These are phyloP conservation scores for Paramecium caudatum DNA, from an alignment of 73 alveolate genomes.

Conservation along the genomic window DNA sequence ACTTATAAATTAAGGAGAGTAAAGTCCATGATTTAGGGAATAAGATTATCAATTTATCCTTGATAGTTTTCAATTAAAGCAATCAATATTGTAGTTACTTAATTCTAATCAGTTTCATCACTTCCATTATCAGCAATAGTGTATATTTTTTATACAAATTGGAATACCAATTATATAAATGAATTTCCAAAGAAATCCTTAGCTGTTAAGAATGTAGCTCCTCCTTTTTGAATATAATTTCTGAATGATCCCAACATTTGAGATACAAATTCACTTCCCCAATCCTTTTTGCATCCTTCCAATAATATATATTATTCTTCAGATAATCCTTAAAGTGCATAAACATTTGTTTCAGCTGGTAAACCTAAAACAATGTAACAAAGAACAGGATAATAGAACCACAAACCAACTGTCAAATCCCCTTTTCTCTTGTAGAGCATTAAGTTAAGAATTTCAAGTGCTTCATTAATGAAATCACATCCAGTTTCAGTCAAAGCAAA, in stretches of 20 bases:
- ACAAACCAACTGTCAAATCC: conserved; percentile 75
- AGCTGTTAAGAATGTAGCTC: conserved; percentile 78
- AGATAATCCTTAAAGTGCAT: conserved; percentile 10
- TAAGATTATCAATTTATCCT: conserved; percentile 77
- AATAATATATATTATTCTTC: conserved; percentile 70
- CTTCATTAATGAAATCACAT: conserved; percentile 86
- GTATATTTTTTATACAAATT: conserved; percentile 65
- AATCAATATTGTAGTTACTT: conserved; percentile 76
- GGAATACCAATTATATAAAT: conserved; percentile 68
- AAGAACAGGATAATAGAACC: conserved; percentile 80
- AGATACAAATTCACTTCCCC: conserved; percentile 82
- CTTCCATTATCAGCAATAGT: conserved; percentile 62
- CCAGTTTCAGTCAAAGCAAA: conserved; percentile 85
- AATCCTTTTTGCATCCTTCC: conserved; percentile 75
- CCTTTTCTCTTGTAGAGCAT: conserved; percentile 61
- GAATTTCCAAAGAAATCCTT: conserved; percentile 69
- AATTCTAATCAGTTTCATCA: conserved; percentile 77
- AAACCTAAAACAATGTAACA: conserved; percentile 76
- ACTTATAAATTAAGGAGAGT: conserved; percentile 70
- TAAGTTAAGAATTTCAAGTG: conserved; percentile 66
- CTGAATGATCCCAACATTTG: conserved; percentile 80
- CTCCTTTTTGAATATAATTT: conserved; percentile 84
- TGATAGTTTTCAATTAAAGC: conserved; percentile 79
- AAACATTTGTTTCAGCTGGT: conserved; percentile 74
- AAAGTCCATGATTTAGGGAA: conserved; percentile 73